Conservation (phyloP, 139 green algal genomes). For the Raphidocelis subcapitata region DNA sequence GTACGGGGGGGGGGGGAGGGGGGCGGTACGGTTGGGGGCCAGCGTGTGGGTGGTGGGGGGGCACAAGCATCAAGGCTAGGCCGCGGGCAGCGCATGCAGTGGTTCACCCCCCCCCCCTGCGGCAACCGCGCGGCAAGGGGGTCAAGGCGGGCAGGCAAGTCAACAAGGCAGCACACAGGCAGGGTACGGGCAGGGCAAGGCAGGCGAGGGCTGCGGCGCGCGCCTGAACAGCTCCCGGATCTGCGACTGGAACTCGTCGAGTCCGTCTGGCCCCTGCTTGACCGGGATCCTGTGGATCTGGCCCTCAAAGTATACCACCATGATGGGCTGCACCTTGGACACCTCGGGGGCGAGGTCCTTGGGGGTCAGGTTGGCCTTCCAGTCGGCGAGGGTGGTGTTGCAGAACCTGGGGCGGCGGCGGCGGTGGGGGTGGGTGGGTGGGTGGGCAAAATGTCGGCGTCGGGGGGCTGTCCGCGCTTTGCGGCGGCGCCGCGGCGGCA, state of each 20-base stretch:
- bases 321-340: constrained; percentile 60
- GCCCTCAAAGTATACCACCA: constrained; percentile 70
- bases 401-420: constrained; percentile 47
- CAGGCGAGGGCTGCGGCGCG: too few relatives aligned
- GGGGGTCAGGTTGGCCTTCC: constrained; percentile 55
- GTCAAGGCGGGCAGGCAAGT: too few relatives aligned
- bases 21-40: too few relatives aligned
- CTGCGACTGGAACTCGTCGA: constrained; percentile 53
- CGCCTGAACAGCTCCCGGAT: constrained; percentile 27
- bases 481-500: background rate
- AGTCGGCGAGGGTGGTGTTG: constrained; percentile 50
- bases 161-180: too few relatives aligned
- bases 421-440: too few relatives aligned
- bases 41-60: too few relatives aligned
- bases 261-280: constrained; percentile 51
- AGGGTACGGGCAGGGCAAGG: too few relatives aligned
- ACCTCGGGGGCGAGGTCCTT: constrained; percentile 53
- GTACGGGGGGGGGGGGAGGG: too few relatives aligned
- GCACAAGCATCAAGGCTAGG: too few relatives aligned
- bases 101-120: too few relatives aligned
- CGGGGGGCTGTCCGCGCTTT: background rate
- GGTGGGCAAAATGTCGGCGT: background rate
- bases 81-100: too few relatives aligned
- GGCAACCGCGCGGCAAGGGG: too few relatives aligned
- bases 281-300: constrained; percentile 67